phyloP scores from a whole-genome alignment of 345 rosid species.

The Gossypium turneri region DNA sequence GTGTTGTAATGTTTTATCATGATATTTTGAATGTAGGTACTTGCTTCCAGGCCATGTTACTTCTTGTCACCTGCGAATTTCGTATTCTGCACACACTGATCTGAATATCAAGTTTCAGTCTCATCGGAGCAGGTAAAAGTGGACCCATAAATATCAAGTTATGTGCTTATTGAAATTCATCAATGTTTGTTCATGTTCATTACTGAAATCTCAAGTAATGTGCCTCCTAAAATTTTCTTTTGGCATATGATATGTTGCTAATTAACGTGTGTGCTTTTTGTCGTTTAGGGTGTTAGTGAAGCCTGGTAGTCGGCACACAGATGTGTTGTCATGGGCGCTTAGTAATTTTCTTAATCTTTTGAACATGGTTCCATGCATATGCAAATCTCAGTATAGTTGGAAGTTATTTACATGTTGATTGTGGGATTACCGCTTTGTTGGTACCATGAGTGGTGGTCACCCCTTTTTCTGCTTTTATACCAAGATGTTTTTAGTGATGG shows the following conservation, averaged over 20 bases:
- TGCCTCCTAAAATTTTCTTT: background rate
- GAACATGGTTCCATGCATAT: conserved; percentile 18
- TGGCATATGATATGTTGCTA: conserved; percentile 28
- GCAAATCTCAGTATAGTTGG: conserved; percentile 14
- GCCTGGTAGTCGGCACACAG: conserved; percentile 43
- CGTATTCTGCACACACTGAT: conserved; percentile 97
- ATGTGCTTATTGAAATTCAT: background rate
- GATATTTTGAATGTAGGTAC: conserved; percentile 47
- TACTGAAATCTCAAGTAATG: conserved; percentile 1
- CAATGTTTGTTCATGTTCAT: conserved; percentile 16
- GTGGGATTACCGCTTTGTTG: conserved; percentile 10
- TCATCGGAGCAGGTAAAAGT: conserved; percentile 87
- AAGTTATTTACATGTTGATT: conserved; percentile 12
- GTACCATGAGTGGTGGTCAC: background rate
- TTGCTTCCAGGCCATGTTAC: conserved; percentile 83
- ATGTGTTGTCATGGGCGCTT: conserved; percentile 41
- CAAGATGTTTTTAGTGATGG: background rate
- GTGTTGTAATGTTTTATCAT: background rate
- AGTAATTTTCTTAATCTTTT: conserved; percentile 51
- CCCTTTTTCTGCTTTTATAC: background rate
- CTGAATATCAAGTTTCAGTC: conserved; percentile 98
- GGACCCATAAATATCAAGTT: conserved; percentile 1
- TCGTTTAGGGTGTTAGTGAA: conserved; percentile 55
- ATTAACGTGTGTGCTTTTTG: conserved; percentile 38
- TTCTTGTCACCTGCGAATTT: conserved; percentile 72